Evolutionary conservation across 169 alveolate species (phyloP).

Genomic region (Theileria equi): DNA sequence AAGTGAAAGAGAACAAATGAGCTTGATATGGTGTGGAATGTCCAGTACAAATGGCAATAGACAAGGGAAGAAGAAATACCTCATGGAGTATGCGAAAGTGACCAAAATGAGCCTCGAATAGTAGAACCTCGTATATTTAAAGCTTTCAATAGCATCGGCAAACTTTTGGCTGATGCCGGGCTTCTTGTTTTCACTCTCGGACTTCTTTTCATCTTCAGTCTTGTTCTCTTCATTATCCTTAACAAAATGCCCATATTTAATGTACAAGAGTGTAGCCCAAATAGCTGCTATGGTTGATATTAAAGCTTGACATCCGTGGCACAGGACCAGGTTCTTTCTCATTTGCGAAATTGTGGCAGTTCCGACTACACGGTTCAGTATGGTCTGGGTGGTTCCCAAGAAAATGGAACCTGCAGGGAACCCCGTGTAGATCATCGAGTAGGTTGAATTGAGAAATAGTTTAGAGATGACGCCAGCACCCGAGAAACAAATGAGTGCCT

Average conservation of each 20-base stretch:
- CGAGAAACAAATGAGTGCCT: neutral
- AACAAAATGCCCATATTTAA: too few relatives aligned
- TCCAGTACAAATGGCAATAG: slow-evolving; percentile 8
- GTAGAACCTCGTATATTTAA: neutral
- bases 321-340: neutral
- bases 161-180: neutral
- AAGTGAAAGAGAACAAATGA: neutral
- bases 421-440: too few relatives aligned
- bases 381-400: too few relatives aligned
- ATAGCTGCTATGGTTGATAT: neutral
- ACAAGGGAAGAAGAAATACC: neutral
- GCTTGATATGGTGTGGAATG: neutral
- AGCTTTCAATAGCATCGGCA: neutral
- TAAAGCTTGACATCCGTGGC: neutral
- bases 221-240: too few relatives aligned
- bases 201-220: neutral
- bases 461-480: neutral
- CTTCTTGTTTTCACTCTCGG: too few relatives aligned
- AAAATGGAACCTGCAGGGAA: too few relatives aligned
- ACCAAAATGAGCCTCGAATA: neutral
- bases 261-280: neutral
- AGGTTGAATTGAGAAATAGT: neutral
- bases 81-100: neutral
- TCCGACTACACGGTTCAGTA: neutral
- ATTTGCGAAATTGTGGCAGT: neutral